Evolutionary conservation across 257 asterid species (phyloP).

Genomic region (Lithospermum erythrorhizon): DNA sequence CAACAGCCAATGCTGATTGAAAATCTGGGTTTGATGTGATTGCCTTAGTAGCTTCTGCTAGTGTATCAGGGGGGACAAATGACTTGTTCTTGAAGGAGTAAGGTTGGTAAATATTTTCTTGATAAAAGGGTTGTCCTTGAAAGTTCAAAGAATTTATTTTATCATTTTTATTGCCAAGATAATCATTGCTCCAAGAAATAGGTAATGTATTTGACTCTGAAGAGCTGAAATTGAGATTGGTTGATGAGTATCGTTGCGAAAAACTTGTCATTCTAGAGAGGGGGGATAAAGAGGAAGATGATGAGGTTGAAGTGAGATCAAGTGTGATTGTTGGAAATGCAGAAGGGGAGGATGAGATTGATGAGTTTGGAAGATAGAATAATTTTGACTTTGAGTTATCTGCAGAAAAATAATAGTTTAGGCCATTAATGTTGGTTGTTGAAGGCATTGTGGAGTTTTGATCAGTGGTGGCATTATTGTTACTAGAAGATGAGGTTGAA

Average conservation of each 20-base stretch:
- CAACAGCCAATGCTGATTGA: constrained; percentile 86
- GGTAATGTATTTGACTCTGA: constrained; percentile 58
- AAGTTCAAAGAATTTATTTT: constrained; percentile 40
- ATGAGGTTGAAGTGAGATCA: constrained; percentile 57
- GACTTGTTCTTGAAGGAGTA: constrained; percentile 30
- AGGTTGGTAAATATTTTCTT: constrained; percentile 48
- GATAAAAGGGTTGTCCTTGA: constrained; percentile 31
- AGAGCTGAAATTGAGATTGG: constrained; percentile 70
- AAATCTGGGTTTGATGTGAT: constrained; percentile 75
- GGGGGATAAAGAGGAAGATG: constrained; percentile 30
- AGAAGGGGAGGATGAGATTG: constrained; percentile 47
- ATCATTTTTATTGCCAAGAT: constrained; percentile 30
- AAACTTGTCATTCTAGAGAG: constrained; percentile 19
- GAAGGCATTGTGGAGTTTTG: constrained; percentile 13
- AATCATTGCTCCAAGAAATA: constrained; percentile 52
- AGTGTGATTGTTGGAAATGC: constrained; percentile 71
- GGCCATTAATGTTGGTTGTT: constrained; percentile 32
- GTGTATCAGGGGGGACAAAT: constrained; percentile 41
- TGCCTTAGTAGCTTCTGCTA: constrained; percentile 90
- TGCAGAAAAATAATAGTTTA: constrained; percentile 43
- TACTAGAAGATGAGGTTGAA: constrained; percentile 42
- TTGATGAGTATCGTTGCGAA: constrained; percentile 43
- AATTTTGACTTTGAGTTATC: constrained; percentile 57
- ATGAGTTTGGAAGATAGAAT: constrained; percentile 58
- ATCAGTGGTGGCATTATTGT: constrained; percentile 19